Conservation (phyloP, 2,329 filamentous ascomycete species). For the Aspergillus neoniger region DNA sequence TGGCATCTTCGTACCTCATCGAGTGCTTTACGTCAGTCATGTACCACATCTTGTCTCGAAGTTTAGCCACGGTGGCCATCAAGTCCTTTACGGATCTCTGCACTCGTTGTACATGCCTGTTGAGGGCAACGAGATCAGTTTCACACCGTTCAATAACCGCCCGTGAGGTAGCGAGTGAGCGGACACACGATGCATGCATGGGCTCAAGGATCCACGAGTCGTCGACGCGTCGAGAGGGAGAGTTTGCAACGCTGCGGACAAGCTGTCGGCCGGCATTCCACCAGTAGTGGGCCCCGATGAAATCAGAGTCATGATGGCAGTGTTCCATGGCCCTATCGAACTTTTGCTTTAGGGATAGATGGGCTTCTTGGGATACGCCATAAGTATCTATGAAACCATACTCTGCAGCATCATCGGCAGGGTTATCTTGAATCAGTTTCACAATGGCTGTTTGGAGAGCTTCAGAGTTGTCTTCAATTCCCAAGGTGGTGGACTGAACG, state of each 20-base stretch:
- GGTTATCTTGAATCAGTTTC: slow-evolving; percentile 78
- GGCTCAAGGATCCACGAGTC: slow-evolving; percentile 70
- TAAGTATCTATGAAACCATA: slow-evolving; percentile 17
- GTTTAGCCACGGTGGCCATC: slow-evolving; percentile 70
- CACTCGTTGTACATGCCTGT: slow-evolving; percentile 76
- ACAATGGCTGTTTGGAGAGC: slow-evolving; percentile 77
- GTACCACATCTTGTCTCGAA: slow-evolving; percentile 99
- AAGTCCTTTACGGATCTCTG: slow-evolving; percentile 73
- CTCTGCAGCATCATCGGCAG: slow-evolving; percentile 65
- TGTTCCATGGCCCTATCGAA: slow-evolving; percentile 71
- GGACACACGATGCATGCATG: slow-evolving; percentile 63
- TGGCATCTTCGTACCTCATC: slow-evolving; percentile 80
- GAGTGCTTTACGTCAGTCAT: slow-evolving; percentile 91
- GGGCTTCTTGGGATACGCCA: slow-evolving; percentile 6
- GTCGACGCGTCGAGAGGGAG: slow-evolving; percentile 54
- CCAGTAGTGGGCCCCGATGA: slow-evolving; percentile 79
- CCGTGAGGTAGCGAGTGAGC: slow-evolving; percentile 35
- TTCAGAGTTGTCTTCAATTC: slow-evolving; percentile 77
- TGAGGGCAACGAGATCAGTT: slow-evolving; percentile 70
- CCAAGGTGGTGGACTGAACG: slow-evolving; percentile 43
- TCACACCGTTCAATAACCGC: slow-evolving; percentile 40
- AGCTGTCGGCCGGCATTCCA: slow-evolving; percentile 80
- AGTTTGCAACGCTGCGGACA: slow-evolving; percentile 59
- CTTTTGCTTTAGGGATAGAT: slow-evolving; percentile 35
- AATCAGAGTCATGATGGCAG: slow-evolving; percentile 77